Evolutionary conservation across 371 early-diverging fungal species (phyloP).

Genomic region (Mucor racemosus): DNA sequence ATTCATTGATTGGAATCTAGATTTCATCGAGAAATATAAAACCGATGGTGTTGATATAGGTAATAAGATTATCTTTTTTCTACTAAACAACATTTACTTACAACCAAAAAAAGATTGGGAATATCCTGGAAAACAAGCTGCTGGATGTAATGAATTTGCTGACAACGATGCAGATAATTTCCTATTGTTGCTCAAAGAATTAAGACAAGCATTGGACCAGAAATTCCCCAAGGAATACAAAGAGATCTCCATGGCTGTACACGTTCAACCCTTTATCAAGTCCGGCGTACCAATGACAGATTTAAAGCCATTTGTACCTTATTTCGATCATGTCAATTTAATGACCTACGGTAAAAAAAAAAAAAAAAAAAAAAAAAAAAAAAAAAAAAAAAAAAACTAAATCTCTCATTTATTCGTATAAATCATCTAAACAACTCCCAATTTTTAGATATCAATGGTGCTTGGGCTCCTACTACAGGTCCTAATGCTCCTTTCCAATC

Average conservation of each 20-base stretch:
- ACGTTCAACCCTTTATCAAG: conserved; percentile 65
- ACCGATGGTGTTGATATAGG: conserved; percentile 60
- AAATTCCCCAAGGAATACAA: conserved; percentile 61
- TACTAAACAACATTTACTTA: too few relatives aligned
- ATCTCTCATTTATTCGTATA: too few relatives aligned
- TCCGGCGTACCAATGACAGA: conserved; percentile 55
- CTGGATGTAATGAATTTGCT: conserved; percentile 67
- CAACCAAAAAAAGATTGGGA: conserved; percentile 66
- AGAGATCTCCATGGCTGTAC: conserved; percentile 74
- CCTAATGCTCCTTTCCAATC: conserved; percentile 67
- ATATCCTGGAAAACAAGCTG: conserved; percentile 76
- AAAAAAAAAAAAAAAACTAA: too few relatives aligned
- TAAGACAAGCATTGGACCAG: conserved; percentile 65
- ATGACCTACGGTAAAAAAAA: conserved; percentile 59
- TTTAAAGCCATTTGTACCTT: conserved; percentile 61
- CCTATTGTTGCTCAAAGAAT: conserved; percentile 57
- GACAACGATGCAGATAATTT: conserved; percentile 59
- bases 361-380: too few relatives aligned
- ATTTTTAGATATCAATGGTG: conserved; percentile 57
- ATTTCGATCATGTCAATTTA: conserved; percentile 71
- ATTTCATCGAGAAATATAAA: conserved; percentile 47
- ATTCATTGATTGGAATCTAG: conserved; percentile 63
- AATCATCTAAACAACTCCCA: not conserved
- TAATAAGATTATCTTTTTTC: not conserved
- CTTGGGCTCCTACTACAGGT: conserved; percentile 67